Base-by-base conservation (phyloP, 1,284 basidiomycete species). In the Phlebopus sp. region DNA sequence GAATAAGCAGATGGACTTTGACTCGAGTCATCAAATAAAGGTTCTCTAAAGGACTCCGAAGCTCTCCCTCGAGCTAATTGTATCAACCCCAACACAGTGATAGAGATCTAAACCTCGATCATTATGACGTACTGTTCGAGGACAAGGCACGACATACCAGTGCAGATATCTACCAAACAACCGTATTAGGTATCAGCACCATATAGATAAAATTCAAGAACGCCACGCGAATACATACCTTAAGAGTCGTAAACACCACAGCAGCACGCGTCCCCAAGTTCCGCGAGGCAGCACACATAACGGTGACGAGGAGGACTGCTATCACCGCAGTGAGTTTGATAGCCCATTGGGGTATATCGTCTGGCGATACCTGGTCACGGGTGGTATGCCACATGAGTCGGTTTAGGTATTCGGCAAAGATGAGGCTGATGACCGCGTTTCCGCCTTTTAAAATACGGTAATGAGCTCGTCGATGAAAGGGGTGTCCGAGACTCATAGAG, bases 281-380 rank as follows among this genome's bases (percentile, higher is more conserved):
- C 15, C 82, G 80, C 21, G 90, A 84, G 30, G 86, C 83, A 6
- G 92, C 78, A 63, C 94, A 94, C 2, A 97, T 71, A 5, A 80
- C 55, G 0, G 87, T 84, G 25, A 97, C 84, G 32, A 87, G 46
- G 2, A 85, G 52, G 18, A 97, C 79, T 46, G 92, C 90, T 37
- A 77, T 68, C 32, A 81, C 69, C 7, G 92, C 96, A 21, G 90
- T 92, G 50, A 94, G 69, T 71, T 96, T 97, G 70, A 91, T 91
- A n/a, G 89, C 83, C 93, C 92, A 97, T 54, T 87, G 81, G 29
- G 95, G 92, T 46, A 96, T 85, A 37, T 80, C 82, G 59, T 90
- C 84, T 6, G 83, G 79, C 27, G 87, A 84, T 59, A 81, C 78
- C 54, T 82, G 77, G 62, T 76, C 73, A 50, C 74, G 71, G 15